phyloP scores from a whole-genome alignment of 1,284 basidiomycete species.

The Austroboletus sp. region DNA sequence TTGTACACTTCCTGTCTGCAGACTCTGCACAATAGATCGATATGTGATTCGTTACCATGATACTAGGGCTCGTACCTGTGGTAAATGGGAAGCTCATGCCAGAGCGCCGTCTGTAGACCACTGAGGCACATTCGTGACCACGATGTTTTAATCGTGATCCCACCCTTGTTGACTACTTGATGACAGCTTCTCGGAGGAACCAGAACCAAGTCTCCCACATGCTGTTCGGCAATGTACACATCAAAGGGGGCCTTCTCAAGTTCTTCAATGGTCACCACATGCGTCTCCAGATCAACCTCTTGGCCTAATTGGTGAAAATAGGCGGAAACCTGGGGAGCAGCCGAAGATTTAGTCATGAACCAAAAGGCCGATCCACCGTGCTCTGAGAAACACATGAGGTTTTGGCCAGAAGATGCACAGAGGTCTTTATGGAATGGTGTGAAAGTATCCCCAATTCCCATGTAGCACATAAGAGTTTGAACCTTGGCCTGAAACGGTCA shows the following conservation, averaged over 20 bases:
- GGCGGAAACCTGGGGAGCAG: slow-evolving; percentile 43
- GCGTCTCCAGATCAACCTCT: slow-evolving; percentile 67
- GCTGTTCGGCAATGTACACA: slow-evolving; percentile 63
- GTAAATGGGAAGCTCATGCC: slow-evolving; percentile 69
- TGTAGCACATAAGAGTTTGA: slow-evolving; percentile 73
- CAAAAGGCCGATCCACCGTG: slow-evolving; percentile 64
- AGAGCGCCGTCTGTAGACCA: slow-evolving; percentile 52
- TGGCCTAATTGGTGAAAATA: slow-evolving; percentile 56
- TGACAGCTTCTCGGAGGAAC: slow-evolving; percentile 71
- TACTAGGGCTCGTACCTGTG: slow-evolving; percentile 46
- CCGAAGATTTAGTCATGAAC: slow-evolving; percentile 68
- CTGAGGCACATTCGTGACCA: slow-evolving; percentile 73
- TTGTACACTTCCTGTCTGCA: slow-evolving; percentile 70
- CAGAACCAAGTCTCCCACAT: slow-evolving; percentile 66
- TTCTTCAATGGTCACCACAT: slow-evolving; percentile 55
- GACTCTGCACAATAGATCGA: slow-evolving; percentile 42
- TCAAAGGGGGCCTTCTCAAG: slow-evolving; percentile 58
- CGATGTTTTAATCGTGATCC: slow-evolving; percentile 69
- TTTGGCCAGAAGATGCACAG: slow-evolving; percentile 73
- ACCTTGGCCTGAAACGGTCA: slow-evolving; percentile 42
- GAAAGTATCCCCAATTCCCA: slow-evolving; percentile 68
- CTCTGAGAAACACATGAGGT: slow-evolving; percentile 72
- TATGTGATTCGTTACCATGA: slow-evolving; percentile 2
- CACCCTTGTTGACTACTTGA: slow-evolving; percentile 70
- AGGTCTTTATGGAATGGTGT: slow-evolving; percentile 76